A percentile compares a stretch with the other conserved stretches of the same genome.
These are phyloP conservation scores for Chlamydomonas sp. DNA, from an alignment of 139 green algal species.

Conservation along the genomic window DNA sequence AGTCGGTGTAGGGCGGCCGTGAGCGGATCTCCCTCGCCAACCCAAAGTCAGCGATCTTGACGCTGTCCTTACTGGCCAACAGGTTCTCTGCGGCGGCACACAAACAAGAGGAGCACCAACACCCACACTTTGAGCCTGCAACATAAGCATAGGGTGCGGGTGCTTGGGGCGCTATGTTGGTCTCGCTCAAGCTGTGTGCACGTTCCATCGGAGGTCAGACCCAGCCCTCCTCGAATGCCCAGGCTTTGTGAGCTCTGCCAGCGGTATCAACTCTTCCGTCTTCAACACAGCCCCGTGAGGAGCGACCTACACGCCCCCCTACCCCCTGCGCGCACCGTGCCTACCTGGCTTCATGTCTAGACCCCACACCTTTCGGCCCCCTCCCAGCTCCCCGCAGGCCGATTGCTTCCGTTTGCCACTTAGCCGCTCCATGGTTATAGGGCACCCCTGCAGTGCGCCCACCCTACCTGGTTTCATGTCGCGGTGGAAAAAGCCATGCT, in stretches of 20 bases:
- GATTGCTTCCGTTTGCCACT: too few species aligned
- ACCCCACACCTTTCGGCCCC: background rate
- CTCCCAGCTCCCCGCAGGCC: background rate
- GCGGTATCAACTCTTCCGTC: too few species aligned
- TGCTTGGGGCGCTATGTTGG: too few species aligned
- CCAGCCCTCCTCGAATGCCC: too few species aligned
- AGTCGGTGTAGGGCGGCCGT: conserved; percentile 93
- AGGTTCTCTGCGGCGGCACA: conserved; percentile 85
- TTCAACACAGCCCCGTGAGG: too few species aligned
- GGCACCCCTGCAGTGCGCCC: background rate
- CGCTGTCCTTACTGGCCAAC: conserved; percentile 80
- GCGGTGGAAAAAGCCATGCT: conserved; percentile 94
- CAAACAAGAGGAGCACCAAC: background rate
- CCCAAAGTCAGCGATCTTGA: conserved; percentile 98
- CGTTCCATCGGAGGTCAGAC: too few species aligned
- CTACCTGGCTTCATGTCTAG: background rate
- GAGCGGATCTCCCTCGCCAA: conserved; percentile 90
- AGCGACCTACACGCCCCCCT: background rate
- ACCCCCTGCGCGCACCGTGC: background rate
- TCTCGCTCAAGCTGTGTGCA: too few species aligned
- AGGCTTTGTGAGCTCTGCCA: too few species aligned
- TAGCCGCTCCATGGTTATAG: background rate
- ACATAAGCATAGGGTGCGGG: too few species aligned
- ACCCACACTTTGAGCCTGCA: too few species aligned
- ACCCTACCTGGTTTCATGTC: conserved; percentile 93